Base-by-base conservation (phyloP, 208 protist species). In the Trypanosoma boissoni region DNA sequence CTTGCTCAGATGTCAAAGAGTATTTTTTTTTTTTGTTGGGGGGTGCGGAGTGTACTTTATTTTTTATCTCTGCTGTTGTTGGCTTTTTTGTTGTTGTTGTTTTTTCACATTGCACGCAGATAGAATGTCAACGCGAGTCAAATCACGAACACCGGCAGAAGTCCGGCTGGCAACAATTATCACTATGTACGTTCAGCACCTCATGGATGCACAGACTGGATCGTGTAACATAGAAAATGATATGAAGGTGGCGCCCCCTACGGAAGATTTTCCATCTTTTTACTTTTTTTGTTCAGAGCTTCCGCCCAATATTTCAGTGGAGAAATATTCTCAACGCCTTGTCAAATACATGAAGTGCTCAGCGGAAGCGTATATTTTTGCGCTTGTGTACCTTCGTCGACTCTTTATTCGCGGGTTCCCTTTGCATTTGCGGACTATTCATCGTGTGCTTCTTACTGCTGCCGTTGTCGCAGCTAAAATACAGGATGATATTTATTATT, bases 401-500 rank as follows among this genome's bases (percentile, higher is more conserved):
- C 34, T 84, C 16, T 65, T 71, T 41, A 60, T 64, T 9, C 24
- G 21, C 2, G 77, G 73, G 6, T 87, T 77, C 24, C 75, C 76
- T 8, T 55, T 91, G 14, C 72, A 68, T 10, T 55, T 78, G 7
- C 70, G 67, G 9, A 94, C 88, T 45, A 70, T 95, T 18, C 89
- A 97, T 54, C 86, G 92, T n/a, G 70, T 97, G 34, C 69, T 92
- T 41, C 79, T 96, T 34, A 91, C 86, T 14, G 81, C 84, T 34
- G 72, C 93, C 29, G 79, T 97, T 42, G 56, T 95, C 27, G 88
- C 92, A 23, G 76, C 82, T 23, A 97, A 97, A 78, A 78, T 84
- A 55, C 80, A 89, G 29, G 91, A 97, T 59, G 95, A 98, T 57
- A 45, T 72, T 10, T 97, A 87, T 54, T 97, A 89, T 52, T 91